These are phyloP conservation scores for Phytophthora aleatoria DNA, from an alignment of 352 stramenopile genomes.

Conservation along the genomic window DNA sequence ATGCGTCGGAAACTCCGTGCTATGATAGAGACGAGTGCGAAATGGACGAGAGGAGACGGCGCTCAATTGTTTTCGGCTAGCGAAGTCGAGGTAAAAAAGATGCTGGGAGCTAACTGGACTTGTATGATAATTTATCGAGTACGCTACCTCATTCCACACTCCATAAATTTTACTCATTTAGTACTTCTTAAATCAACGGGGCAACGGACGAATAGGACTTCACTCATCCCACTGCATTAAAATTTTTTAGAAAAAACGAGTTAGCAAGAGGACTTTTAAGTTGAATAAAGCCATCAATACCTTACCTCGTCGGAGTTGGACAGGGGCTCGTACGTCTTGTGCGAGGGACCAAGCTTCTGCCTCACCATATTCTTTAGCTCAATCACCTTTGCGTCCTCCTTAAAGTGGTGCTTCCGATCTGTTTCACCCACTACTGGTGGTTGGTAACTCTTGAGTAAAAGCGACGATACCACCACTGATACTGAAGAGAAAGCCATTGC, in stretches of 20 bases:
- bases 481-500: constrained; percentile 91
- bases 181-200: constrained; percentile 11
- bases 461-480: constrained; percentile 61
- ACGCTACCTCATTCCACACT: constrained; percentile 15
- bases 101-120: constrained; percentile 6
- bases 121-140: constrained; percentile 21
- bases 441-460: constrained; percentile 74
- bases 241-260: neutral
- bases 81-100: constrained; percentile 8
- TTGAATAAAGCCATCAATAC: neutral
- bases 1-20: neutral
- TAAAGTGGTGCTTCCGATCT: constrained; percentile 40
- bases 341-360: constrained; percentile 54
- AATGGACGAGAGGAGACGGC: constrained; percentile 21
- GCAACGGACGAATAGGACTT: neutral
- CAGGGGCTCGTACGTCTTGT: constrained; percentile 64
- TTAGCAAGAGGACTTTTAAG: constrained; percentile 4
- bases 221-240: constrained; percentile 34
- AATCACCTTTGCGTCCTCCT: constrained; percentile 73
- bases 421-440: constrained; percentile 48
- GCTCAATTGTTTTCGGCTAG: constrained; percentile 52
- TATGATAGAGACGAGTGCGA: constrained; percentile 21
- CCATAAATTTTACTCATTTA: constrained; percentile 19
- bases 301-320: constrained; percentile 61
- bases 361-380: constrained; percentile 81